Conservation (phyloP, 1,284 basidiomycete species). For the Sanghuangporus weigelae region DNA sequence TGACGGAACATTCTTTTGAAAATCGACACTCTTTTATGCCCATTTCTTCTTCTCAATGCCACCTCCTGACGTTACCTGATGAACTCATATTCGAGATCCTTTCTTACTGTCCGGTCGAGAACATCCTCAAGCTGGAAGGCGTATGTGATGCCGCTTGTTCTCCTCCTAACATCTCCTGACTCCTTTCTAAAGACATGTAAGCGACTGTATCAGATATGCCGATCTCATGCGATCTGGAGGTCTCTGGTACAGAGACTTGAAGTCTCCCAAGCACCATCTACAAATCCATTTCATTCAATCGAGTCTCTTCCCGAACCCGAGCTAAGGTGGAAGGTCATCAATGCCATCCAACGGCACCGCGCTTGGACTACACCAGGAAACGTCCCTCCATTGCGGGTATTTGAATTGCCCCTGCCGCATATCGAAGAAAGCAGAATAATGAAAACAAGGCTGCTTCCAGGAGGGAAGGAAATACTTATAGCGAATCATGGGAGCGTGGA, state of each 20-base stretch:
- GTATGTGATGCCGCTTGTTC: background rate
- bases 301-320: background rate
- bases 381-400: background rate
- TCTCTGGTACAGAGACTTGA: background rate
- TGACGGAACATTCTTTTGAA: background rate
- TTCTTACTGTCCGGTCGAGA: slow-evolving; percentile 3
- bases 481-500: background rate
- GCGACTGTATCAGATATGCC: background rate
- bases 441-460: background rate
- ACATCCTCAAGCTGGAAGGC: background rate
- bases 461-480: slow-evolving; percentile 1
- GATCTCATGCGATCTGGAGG: background rate
- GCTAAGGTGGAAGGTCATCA: background rate
- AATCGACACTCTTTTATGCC: background rate
- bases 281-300: background rate
- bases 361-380: background rate
- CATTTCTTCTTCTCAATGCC: background rate
- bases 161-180: background rate
- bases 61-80: slow-evolving; percentile 1
- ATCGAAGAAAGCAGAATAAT: background rate
- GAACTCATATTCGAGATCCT: slow-evolving; percentile 6
- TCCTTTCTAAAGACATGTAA: background rate
- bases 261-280: background rate
- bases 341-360: background rate
- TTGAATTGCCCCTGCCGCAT: background rate